Conservation (phyloP, 345 rosid species). For the Viola odorata region DNA sequence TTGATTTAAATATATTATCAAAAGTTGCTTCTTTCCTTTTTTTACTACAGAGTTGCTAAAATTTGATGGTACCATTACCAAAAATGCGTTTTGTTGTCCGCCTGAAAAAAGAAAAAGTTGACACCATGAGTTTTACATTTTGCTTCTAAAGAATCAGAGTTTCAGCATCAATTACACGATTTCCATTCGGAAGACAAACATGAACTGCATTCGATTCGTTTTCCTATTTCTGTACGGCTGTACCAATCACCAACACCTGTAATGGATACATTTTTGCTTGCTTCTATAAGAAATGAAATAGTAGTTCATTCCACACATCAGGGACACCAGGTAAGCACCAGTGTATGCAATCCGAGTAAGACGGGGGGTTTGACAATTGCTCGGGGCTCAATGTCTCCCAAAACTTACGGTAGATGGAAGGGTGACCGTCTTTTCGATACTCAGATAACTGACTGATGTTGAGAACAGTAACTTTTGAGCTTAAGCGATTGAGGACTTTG, state of each 20-base stretch:
- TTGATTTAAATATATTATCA: too few species aligned
- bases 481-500: slow-evolving; percentile 45
- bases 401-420: slow-evolving; percentile 86
- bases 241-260: slow-evolving; percentile 2
- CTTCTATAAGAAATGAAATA: slow-evolving; percentile 60
- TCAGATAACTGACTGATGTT: slow-evolving; percentile 94
- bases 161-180: too few species aligned
- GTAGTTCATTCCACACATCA: slow-evolving; percentile 89
- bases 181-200: too few species aligned
- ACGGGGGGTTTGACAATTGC: slow-evolving; percentile 54
- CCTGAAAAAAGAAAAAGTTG: too few species aligned
- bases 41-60: too few species aligned
- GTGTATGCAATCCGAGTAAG: slow-evolving; percentile 88
- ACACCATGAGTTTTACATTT: too few species aligned
- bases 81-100: too few species aligned
- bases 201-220: too few species aligned
- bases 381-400: slow-evolving; percentile 72
- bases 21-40: too few species aligned
- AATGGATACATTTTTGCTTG: not conserved
- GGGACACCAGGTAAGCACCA: slow-evolving; percentile 98
- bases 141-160: too few species aligned
- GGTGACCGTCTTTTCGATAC: slow-evolving; percentile 92
- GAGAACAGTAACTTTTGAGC: slow-evolving; percentile 65
- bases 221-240: slow-evolving; percentile 12
- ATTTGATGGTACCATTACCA: too few species aligned